Percentiles rank a stretch among this genome's conserved stretches.
Evolutionary conservation across 2,329 filamentous ascomycete species (phyloP).

Genomic region (Fusarium penzigii): DNA sequence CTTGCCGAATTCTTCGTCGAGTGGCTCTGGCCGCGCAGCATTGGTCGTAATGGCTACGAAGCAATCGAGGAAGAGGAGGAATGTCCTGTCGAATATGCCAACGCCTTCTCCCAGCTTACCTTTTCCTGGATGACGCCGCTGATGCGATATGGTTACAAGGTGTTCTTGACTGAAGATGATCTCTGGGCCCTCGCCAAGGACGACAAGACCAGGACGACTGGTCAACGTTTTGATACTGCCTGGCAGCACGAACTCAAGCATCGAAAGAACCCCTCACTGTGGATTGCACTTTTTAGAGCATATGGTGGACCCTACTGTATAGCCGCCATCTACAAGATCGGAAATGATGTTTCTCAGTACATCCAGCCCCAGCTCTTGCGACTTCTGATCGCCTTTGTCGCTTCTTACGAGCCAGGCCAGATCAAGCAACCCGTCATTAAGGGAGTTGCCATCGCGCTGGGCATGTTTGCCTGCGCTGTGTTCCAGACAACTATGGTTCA

Average conservation of each 20-base stretch:
- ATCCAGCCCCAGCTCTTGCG: slow-evolving; percentile 88
- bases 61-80: slow-evolving; percentile 61
- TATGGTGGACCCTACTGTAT: slow-evolving; percentile 84
- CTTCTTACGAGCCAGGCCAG: slow-evolving; percentile 66
- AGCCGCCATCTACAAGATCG: slow-evolving; percentile 83
- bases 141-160: slow-evolving; percentile 93
- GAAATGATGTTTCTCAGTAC: slow-evolving; percentile 84
- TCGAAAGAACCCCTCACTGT: slow-evolving; percentile 68
- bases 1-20: slow-evolving; percentile 74
- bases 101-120: slow-evolving; percentile 88
- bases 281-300: slow-evolving; percentile 79
- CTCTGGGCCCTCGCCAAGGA: slow-evolving; percentile 85
- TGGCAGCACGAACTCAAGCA: slow-evolving; percentile 77
- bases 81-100: slow-evolving; percentile 83
- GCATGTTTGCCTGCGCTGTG: slow-evolving; percentile 87
- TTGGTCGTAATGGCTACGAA: slow-evolving; percentile 55
- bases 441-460: slow-evolving; percentile 83
- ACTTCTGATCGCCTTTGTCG: slow-evolving; percentile 79
- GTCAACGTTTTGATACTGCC: slow-evolving; percentile 66
- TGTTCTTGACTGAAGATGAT: slow-evolving; percentile 91
- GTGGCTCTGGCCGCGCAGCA: slow-evolving; percentile 81
- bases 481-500: slow-evolving; percentile 89
- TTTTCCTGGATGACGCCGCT: slow-evolving; percentile 99
- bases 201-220: slow-evolving; percentile 78
- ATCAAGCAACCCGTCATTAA: slow-evolving; percentile 76